Base-by-base conservation (phyloP, 306 rosid species). In the Hylodesmum podocarpum region DNA sequence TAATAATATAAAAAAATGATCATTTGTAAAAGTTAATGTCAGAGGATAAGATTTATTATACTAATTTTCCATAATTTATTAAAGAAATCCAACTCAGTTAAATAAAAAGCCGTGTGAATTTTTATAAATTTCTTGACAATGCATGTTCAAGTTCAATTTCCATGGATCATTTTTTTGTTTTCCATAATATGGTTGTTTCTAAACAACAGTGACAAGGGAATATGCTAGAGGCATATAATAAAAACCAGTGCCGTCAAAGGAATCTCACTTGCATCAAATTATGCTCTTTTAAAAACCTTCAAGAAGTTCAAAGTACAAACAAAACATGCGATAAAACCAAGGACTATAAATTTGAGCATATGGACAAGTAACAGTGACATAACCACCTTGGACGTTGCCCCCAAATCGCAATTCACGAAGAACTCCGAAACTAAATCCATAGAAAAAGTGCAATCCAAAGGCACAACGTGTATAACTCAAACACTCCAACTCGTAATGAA, bases 261-360 rank as follows among this genome's bases (percentile, higher is more conserved):
- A 58, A 78, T 63, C 49, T 72, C 59, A 49, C 18, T 78, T 78
- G 19, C 37, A n/a, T 62, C 41, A 15, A n/a, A 70, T 70, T 9
- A 22, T 61, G 65, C 50, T 62, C 49, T 25, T 18, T 6, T 16
- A 0, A 9, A 13, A 27, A n/a, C n/a, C 31, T n/a, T 2, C 43
- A n/a, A n/a, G n/a, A n/a, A n/a, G n/a, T n/a, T n/a, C n/a, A n/a
- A n/a, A n/a, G n/a, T n/a, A n/a, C n/a, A 4, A 9, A 49, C 53
- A 46, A 75, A 75, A 69, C 53, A 22, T 81, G 0, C 37, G 82
- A 77, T 77, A 55, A 72, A 6, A 71, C 21, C 79, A 55, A 66
- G 1, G 66, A 28, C 1, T 9, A 19, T 25, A 19, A 53, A 18
- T 73, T 73, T 73, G 69, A 19, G 27, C 4, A 31, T 16, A 59